Evolutionary conservation across 257 asterid genomes (phyloP).

Genomic region (Nicotiana knightiana): DNA sequence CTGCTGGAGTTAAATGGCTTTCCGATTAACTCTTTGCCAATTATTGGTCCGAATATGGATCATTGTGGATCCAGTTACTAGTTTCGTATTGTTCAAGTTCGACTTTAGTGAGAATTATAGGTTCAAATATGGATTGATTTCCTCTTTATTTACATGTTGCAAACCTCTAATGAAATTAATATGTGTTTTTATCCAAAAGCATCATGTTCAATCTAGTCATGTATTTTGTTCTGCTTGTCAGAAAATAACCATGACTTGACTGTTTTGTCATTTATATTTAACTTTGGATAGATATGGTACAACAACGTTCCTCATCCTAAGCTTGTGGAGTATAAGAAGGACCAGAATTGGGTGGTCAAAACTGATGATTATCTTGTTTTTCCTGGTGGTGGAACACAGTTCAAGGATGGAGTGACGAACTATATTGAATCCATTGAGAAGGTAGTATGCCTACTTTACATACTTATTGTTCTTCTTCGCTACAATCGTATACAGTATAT

Average conservation of each 20-base stretch:
- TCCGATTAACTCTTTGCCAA: background rate
- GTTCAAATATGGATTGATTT: background rate
- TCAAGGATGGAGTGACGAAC: slow-evolving; percentile 58
- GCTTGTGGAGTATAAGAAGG: slow-evolving; percentile 89
- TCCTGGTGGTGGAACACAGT: slow-evolving; percentile 99
- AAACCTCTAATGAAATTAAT: background rate
- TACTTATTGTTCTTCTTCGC: background rate
- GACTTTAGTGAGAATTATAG: background rate
- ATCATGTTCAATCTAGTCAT: background rate
- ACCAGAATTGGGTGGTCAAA: slow-evolving; percentile 80
- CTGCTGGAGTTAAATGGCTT: background rate
- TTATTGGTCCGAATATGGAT: too few relatives aligned
- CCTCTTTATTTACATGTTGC: background rate
- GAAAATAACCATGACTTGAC: background rate
- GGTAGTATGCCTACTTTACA: slow-evolving; percentile 28
- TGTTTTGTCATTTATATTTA: background rate
- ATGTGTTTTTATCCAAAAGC: background rate
- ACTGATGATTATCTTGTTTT: slow-evolving; percentile 61
- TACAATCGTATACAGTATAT: background rate
- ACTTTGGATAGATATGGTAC: slow-evolving; percentile 69
- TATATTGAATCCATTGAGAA: slow-evolving; percentile 51
- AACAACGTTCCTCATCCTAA: slow-evolving; percentile 89
- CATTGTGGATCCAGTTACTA: too few relatives aligned
- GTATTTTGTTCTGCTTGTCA: background rate
- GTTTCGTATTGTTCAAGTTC: background rate